A percentile compares a stretch with the other conserved stretches of the same genome.
phyloP scores from a whole-genome alignment of 179 eudicot genomes.

The Heliamphora pulchella region DNA sequence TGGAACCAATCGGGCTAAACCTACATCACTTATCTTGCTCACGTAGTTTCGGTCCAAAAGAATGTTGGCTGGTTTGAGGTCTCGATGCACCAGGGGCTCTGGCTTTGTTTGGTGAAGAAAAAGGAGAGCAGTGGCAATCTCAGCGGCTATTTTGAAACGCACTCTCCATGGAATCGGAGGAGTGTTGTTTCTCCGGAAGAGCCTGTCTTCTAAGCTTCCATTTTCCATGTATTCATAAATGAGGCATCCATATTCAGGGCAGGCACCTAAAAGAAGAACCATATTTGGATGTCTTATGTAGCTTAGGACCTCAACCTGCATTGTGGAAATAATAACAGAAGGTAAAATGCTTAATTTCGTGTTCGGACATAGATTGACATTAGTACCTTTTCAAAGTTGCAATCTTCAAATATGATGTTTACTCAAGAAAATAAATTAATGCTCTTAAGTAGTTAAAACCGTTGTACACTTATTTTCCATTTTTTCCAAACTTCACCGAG shows the following conservation, averaged over 20 bases:
- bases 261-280: conserved; percentile 82
- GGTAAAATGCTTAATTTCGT: conserved; percentile 1
- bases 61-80: conserved; percentile 83
- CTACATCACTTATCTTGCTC: conserved; percentile 80
- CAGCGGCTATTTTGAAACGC: conserved; percentile 69
- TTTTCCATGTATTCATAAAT: conserved; percentile 74
- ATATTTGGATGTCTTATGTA: conserved; percentile 71
- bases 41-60: conserved; percentile 53
- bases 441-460: not conserved
- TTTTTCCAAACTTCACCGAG: no score
- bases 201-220: conserved; percentile 74
- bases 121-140: conserved; percentile 59
- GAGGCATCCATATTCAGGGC: conserved; percentile 77
- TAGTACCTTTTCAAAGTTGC: not conserved
- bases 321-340: not conserved
- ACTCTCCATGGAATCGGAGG: conserved; percentile 64
- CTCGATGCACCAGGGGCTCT: conserved; percentile 82
- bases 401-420: conserved; percentile 7
- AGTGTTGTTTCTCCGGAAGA: conserved; percentile 46
- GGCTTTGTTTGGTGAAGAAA: conserved; percentile 76
- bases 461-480: not conserved
- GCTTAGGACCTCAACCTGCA: conserved; percentile 78
- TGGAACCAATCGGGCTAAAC: conserved; percentile 72
- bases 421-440: not conserved
- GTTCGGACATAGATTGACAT: not conserved